These are phyloP conservation scores for Bryoglossum gracile DNA, from an alignment of 495 filamentous ascomycete species.

Conservation along the genomic window DNA sequence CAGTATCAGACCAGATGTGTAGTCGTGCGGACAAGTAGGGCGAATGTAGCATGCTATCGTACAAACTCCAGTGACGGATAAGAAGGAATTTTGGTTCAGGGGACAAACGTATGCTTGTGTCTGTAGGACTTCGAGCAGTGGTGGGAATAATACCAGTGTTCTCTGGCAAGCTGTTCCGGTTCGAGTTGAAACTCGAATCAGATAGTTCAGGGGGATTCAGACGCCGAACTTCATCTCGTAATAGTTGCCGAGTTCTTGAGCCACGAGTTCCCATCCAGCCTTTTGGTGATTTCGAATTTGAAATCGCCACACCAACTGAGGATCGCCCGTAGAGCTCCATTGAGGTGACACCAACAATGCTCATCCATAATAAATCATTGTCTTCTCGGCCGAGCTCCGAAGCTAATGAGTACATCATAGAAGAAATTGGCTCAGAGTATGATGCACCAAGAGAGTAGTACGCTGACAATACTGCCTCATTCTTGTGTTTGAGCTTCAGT, in stretches of 20 bases:
- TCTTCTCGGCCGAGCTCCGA: conserved; percentile 94
- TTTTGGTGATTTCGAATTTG: conserved; percentile 46
- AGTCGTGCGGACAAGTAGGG: conserved; percentile 88
- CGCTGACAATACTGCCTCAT: conserved; percentile 60
- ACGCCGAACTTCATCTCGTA: conserved; percentile 91
- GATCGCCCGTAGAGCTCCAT: conserved; percentile 86
- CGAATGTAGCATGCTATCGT: conserved; percentile 97
- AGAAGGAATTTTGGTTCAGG: conserved; percentile 93
- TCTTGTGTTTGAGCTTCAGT: conserved; percentile 64
- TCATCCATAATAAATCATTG: conserved; percentile 90
- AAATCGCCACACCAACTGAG: conserved; percentile 71
- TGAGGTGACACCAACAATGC: conserved; percentile 86
- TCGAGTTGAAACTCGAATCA: conserved; percentile 43
- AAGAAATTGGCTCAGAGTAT: conserved; percentile 91
- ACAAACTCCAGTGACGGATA: conserved; percentile 92
- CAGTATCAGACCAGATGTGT: conserved; percentile 89
- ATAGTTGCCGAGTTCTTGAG: conserved; percentile 71
- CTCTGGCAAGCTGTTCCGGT: conserved; percentile 42
- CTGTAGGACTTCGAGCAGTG: conserved; percentile 78
- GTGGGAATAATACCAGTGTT: conserved; percentile 76
- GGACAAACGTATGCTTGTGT: conserved; percentile 85
- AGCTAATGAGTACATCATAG: conserved; percentile 86
- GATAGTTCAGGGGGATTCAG: conserved; percentile 75
- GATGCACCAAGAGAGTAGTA: conserved; percentile 86
- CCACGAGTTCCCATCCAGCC: conserved; percentile 81